Evolutionary conservation across 169 alveolate species (phyloP).

Genomic region (Eimeria zaria): DNA sequence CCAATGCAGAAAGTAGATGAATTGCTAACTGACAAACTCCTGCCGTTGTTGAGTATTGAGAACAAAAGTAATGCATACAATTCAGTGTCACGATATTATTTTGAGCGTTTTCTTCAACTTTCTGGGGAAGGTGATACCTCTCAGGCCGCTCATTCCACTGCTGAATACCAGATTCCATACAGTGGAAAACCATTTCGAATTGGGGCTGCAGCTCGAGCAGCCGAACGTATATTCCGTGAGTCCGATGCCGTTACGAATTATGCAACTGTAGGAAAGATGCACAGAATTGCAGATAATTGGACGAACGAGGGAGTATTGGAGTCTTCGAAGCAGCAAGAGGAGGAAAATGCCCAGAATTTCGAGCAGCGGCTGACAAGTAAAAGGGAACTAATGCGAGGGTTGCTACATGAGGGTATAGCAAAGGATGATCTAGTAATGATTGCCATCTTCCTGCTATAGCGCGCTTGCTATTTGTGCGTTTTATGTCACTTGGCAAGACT

Average conservation of each 20-base stretch:
- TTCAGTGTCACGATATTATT: not conserved
- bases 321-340: not conserved
- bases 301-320: not conserved
- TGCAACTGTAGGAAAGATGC: not conserved
- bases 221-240: not conserved
- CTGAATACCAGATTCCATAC: not conserved
- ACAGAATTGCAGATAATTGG: not conserved
- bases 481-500: not conserved
- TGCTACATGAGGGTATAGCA: not conserved
- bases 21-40: not conserved
- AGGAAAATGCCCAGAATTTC: not conserved
- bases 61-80: not conserved
- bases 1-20: not conserved
- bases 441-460: not conserved
- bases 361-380: not conserved
- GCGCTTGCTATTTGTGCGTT: not conserved
- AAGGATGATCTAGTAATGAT: not conserved
- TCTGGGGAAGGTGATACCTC: not conserved
- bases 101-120: not conserved
- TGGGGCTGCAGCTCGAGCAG: not conserved
- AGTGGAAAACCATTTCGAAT: not conserved
- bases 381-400: not conserved
- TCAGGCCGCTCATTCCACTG: not conserved
- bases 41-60: not conserved
- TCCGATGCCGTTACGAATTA: not conserved